Base-by-base conservation (phyloP, 768 basidiomycete genomes). In the Pleurotus pulmonarius region DNA sequence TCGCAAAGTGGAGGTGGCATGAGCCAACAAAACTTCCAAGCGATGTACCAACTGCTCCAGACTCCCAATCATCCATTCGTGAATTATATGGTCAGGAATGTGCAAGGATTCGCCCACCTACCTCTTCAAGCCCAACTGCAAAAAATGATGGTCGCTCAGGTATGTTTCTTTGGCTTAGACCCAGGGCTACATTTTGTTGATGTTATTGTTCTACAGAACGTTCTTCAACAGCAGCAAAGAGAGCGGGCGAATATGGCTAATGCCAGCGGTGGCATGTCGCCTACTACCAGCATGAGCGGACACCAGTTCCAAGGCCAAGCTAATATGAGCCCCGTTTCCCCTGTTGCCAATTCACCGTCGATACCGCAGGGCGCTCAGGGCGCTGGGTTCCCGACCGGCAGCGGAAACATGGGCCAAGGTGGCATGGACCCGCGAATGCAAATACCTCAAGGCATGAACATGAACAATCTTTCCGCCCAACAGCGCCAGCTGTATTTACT, bases 51-150 rank as follows among this genome's bases (percentile, higher is more conserved):
- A 44, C 66, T 84, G n/a, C 62, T 88, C 64, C 82, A 82, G 57
- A 75, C 68, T 13, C 85, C 82, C 4, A 66, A 58, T 9, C 83
- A 90, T 65, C 82, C 84, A 20, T 72, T 88, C 55, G 67, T 85
- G 67, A 76, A 80, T 56, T 81, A 83, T 61, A 74, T 89, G 71
- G 60, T 72, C 8, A 70, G 75, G 38, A 70, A 70, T 20, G 65
- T 83, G 1, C 87, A 85, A 5, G 75, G 75, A 9, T 89, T 89
- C 60, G 70, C 73, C 59, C 63, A 63, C 16, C 67, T 87, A 56
- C 76, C 85, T 8, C 41, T 75, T 1, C 79, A 73, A 57, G 70
- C 76, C 62, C 86, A 90, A 69, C 63, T 88, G 59, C 86, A 86
- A 67, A 82, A 76, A 64, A 72, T 89, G 68, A 67, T 80, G 37